These are phyloP conservation scores for Ilex paraguariensis DNA, from an alignment of 305 asterid genomes.

Conservation along the genomic window DNA sequence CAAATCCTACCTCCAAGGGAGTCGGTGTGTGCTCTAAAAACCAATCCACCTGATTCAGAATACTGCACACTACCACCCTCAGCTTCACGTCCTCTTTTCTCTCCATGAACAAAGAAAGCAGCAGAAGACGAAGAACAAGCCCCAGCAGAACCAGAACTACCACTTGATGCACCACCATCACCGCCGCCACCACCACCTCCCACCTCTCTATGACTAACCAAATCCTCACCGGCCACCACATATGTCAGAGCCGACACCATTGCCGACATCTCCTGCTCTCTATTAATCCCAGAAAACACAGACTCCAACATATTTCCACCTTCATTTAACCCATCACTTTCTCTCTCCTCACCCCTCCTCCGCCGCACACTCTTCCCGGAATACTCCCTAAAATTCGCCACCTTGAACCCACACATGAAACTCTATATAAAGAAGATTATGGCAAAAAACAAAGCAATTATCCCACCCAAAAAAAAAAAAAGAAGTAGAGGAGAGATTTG, in stretches of 20 bases:
- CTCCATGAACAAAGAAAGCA: background rate
- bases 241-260: slow-evolving; percentile 4
- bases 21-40: background rate
- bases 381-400: slow-evolving; percentile 1
- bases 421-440: too few relatives aligned
- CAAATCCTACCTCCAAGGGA: too few relatives aligned
- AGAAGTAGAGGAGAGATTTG: too few relatives aligned
- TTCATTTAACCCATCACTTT: background rate
- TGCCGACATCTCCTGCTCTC: slow-evolving; percentile 4
- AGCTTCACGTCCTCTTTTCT: slow-evolving; percentile 3
- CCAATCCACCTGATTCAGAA: background rate
- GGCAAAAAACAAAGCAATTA: too few relatives aligned
- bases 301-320: background rate
- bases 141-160: background rate
- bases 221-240: slow-evolving; percentile 8
- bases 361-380: background rate
- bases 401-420: background rate
- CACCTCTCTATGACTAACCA: background rate
- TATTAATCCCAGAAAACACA: slow-evolving; percentile 1
- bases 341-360: background rate
- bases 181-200: background rate
- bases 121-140: too few relatives aligned
- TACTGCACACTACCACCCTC: background rate
- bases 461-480: too few relatives aligned
- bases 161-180: background rate